These are phyloP conservation scores for Termitomyces sp. DNA, from an alignment of 768 basidiomycete genomes.

Conservation along the genomic window DNA sequence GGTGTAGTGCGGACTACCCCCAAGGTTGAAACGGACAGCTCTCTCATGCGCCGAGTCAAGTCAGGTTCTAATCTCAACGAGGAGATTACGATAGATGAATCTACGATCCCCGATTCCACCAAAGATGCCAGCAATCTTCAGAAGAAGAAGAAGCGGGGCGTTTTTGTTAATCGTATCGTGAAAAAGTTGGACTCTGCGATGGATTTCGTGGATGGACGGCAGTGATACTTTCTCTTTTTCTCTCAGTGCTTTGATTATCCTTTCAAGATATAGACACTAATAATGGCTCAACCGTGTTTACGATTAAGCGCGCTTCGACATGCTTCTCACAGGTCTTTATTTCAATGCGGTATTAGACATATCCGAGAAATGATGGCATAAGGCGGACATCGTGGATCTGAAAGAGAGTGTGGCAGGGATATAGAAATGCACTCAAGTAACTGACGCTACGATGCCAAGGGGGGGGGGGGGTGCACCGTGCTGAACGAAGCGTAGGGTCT, in stretches of 20 bases:
- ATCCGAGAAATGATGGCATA: too few relatives aligned
- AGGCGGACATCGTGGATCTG: too few relatives aligned
- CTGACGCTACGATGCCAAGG: too few relatives aligned
- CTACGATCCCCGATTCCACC: slow-evolving; percentile 3
- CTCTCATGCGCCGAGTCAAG: slow-evolving; percentile 29
- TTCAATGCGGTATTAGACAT: too few relatives aligned
- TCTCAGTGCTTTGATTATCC: too few relatives aligned
- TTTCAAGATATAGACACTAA: background rate
- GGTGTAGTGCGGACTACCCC: slow-evolving; percentile 9
- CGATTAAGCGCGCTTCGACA: too few relatives aligned
- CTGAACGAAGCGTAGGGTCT: too few relatives aligned
- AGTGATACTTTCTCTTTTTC: background rate
- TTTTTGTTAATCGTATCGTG: slow-evolving; percentile 32
- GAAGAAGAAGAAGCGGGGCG: slow-evolving; percentile 26
- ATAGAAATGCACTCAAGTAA: too few relatives aligned
- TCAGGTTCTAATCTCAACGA: slow-evolving; percentile 31
- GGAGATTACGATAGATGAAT: slow-evolving; percentile 4
- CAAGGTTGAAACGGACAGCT: slow-evolving; percentile 12
- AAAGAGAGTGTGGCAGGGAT: too few relatives aligned
- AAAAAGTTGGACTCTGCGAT: slow-evolving; percentile 27
- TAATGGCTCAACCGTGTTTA: background rate
- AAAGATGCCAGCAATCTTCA: slow-evolving; percentile 4
- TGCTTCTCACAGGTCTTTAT: too few relatives aligned
- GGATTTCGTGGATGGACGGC: slow-evolving; percentile 24
- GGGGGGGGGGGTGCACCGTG: too few relatives aligned